Evolutionary conservation across 2,329 filamentous ascomycete genomes (phyloP), one percentile per base, ranked within the genome.

Genomic region (Xylaria sp.): DNA sequence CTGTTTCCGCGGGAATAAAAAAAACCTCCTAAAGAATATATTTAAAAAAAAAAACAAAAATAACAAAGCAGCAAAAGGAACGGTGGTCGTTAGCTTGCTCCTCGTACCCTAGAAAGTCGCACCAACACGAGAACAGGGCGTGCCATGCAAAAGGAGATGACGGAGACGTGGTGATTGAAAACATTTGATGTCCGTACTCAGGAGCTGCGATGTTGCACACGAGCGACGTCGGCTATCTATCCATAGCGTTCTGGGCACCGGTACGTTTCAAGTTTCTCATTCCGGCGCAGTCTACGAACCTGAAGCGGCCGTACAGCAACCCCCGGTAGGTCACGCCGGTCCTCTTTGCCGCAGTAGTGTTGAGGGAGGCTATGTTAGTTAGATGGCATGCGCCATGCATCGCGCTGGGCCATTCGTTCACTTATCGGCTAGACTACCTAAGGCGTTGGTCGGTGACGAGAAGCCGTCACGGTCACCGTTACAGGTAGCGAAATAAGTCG

Each of bases 191-290:
- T 47, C 31, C 43, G 37, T 51, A n/a, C 51, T 46, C 53, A 58
- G 48, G 67, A 69, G 63, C 67, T 55, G 67, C 68, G 63, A 70
- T 67, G 70, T 71, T 72, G 69, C 70, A 71, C 70, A 63, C 61
- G 48, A 53, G 55, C 59, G 57, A 64, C 62, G 57, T 63, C 41
- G 51, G 58, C 37, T 44, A 54, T 59, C 27, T 54, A 53, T 59
- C 58, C 51, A 62, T 53, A 48, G 41, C 54, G 58, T 61, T 62
- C 67, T 66, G 64, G 68, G 68, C 67, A 68, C 68, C 69, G 67
- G 69, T 70, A 70, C 67, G 70, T 73, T 74, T 73, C 71, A 73
- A 72, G 57, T 65, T 68, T 68, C 60, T 64, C 46, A 61, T 62
- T 62, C 61, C 58, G 64, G 62, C 43, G 48, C 52, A 57, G 41